Evolutionary conservation across 2,329 filamentous ascomycete species (phyloP).

Genomic region (Nemania serpens): DNA sequence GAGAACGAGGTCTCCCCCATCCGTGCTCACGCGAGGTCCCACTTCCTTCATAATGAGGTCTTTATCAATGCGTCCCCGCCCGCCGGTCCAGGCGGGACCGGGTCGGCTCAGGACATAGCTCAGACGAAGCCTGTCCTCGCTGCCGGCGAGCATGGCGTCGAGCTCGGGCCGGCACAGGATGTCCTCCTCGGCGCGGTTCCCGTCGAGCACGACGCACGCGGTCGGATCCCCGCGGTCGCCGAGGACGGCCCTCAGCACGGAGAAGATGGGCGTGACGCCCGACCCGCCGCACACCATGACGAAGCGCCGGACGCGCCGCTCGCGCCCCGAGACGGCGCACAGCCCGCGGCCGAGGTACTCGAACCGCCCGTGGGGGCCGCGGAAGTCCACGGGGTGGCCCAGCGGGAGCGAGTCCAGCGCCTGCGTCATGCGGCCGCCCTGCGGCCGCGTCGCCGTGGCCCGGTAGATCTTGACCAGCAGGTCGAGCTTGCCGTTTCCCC

Average conservation of each 20-base stretch:
- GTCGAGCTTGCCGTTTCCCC: slow-evolving; percentile 69
- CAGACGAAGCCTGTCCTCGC: slow-evolving; percentile 63
- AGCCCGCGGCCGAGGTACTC: slow-evolving; percentile 72
- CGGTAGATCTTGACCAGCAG: slow-evolving; percentile 85
- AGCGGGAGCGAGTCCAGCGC: slow-evolving; percentile 74
- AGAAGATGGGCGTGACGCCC: slow-evolving; percentile 92
- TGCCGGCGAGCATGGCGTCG: slow-evolving; percentile 61
- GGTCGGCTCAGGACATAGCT: slow-evolving; percentile 72
- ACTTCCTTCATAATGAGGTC: slow-evolving; percentile 66
- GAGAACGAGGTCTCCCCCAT: slow-evolving; percentile 66
- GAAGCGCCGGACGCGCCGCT: slow-evolving; percentile 66
- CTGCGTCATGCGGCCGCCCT: slow-evolving; percentile 81
- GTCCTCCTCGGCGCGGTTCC: slow-evolving; percentile 77
- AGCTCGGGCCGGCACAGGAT: slow-evolving; percentile 80
- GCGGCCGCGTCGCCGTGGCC: slow-evolving; percentile 53
- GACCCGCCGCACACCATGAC: slow-evolving; percentile 87
- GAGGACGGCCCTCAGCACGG: slow-evolving; percentile 77
- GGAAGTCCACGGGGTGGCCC: slow-evolving; percentile 79
- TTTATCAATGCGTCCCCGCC: slow-evolving; percentile 68
- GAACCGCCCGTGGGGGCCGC: slow-evolving; percentile 86
- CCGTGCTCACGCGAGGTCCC: slow-evolving; percentile 43
- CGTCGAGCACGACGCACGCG: slow-evolving; percentile 73
- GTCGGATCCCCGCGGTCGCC: slow-evolving; percentile 67
- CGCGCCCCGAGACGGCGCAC: slow-evolving; percentile 58
- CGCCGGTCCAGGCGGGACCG: slow-evolving; percentile 67